Conservation (phyloP, 257 asterid species). For the Anisodus acutangulus region DNA sequence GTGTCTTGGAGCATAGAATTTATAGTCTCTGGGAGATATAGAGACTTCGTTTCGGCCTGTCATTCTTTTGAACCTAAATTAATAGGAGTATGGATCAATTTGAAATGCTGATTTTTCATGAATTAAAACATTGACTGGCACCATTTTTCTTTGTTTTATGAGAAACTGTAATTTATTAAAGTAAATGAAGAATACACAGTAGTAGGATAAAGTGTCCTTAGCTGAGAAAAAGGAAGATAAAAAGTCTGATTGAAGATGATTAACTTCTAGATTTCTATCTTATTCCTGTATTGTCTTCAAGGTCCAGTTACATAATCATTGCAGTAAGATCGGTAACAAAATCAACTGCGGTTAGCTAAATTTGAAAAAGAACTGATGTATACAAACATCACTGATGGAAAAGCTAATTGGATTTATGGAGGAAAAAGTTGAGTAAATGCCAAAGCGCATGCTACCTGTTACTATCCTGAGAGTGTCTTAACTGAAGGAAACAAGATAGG, state of each 20-base stretch:
- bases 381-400: neutral
- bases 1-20: slow-evolving; percentile 96
- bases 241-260: slow-evolving; percentile 25
- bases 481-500: slow-evolving; percentile 7
- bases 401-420: neutral
- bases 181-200: neutral
- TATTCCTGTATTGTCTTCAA: slow-evolving; percentile 12
- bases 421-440: neutral
- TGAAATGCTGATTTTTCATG: neutral
- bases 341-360: neutral
- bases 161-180: neutral
- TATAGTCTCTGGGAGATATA: slow-evolving; percentile 84
- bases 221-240: slow-evolving; percentile 18
- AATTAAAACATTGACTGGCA: neutral
- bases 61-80: slow-evolving; percentile 80
- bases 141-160: neutral
- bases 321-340: neutral
- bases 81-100: slow-evolving; percentile 25
- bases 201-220: neutral
- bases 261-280: neutral
- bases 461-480: neutral
- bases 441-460: neutral
- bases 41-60: slow-evolving; percentile 89
- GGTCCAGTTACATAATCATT: neutral
- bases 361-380: neutral